These are phyloP conservation scores for Elaeis guineensis DNA, from an alignment of 176 grass and related monocot species.

Conservation along the genomic window DNA sequence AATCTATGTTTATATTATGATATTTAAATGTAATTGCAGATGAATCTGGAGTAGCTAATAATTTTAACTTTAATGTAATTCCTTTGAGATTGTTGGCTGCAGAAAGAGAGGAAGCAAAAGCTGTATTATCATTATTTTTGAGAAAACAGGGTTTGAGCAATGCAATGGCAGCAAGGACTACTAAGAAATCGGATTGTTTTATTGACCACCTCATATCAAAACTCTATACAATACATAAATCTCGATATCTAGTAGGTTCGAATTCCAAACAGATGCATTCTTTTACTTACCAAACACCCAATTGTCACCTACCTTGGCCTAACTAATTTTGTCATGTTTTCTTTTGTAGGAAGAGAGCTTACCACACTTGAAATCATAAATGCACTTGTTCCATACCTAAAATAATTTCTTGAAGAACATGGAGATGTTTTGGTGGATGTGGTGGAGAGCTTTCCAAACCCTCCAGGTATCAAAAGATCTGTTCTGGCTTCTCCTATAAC, in stretches of 20 bases:
- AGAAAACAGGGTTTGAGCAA: constrained; percentile 76
- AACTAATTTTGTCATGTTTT: neutral
- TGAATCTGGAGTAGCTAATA: neutral
- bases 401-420: constrained; percentile 63
- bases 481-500: constrained; percentile 22
- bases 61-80: constrained; percentile 28
- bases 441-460: constrained; percentile 71
- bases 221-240: constrained; percentile 67
- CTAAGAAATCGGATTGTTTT: constrained; percentile 84
- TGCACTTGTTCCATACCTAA: constrained; percentile 15
- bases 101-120: constrained; percentile 89
- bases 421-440: constrained; percentile 49
- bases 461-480: constrained; percentile 37
- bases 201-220: constrained; percentile 65
- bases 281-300: neutral
- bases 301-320: neutral
- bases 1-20: too few species aligned
- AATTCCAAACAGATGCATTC: neutral
- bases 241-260: constrained; percentile 75
- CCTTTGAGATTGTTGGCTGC: constrained; percentile 63
- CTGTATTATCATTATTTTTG: constrained; percentile 79
- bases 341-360: constrained; percentile 74
- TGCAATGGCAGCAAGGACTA: constrained; percentile 47
- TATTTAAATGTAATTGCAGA: too few species aligned
- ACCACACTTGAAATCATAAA: constrained; percentile 75